Percentiles rank a stretch among this genome's conserved stretches.
phyloP scores from a whole-genome alignment of 2,329 filamentous ascomycete species.

The Dactylellina parvicollis region DNA sequence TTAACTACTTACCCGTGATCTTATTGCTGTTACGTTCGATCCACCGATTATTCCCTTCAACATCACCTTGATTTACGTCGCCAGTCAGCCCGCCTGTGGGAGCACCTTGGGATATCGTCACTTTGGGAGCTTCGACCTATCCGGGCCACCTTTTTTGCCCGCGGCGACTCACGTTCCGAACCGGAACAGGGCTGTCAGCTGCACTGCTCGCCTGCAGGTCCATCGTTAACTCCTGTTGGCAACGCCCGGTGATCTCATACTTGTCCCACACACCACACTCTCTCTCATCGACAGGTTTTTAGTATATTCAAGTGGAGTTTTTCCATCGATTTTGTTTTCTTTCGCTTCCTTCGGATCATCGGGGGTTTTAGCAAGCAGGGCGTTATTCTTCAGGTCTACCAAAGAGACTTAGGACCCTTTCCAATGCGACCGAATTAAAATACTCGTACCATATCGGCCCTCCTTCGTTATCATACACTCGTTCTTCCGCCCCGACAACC shows the following conservation, averaged over 20 bases:
- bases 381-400: neutral
- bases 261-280: conserved; percentile 9
- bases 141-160: neutral
- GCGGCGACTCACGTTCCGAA: conserved; percentile 11
- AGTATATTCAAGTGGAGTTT: conserved; percentile 8
- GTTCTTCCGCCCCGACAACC: neutral
- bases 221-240: conserved; percentile 40
- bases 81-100: neutral
- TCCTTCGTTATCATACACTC: neutral
- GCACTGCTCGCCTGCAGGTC: conserved; percentile 44
- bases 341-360: neutral
- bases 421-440: conserved; percentile 30
- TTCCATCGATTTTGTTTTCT: conserved; percentile 1
- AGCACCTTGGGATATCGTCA: neutral
- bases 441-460: conserved; percentile 6
- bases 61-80: neutral
- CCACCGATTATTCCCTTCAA: neutral
- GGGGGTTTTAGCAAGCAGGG: neutral
- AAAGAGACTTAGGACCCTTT: neutral
- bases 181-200: conserved; percentile 49
- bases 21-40: no score
- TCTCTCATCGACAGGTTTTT: conserved; percentile 15
- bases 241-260: conserved; percentile 53
- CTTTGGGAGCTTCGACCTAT: neutral
- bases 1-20: no score